These are phyloP conservation scores for Tylopilus vinaceipallidus DNA, from an alignment of 768 basidiomycete genomes.

Conservation along the genomic window DNA sequence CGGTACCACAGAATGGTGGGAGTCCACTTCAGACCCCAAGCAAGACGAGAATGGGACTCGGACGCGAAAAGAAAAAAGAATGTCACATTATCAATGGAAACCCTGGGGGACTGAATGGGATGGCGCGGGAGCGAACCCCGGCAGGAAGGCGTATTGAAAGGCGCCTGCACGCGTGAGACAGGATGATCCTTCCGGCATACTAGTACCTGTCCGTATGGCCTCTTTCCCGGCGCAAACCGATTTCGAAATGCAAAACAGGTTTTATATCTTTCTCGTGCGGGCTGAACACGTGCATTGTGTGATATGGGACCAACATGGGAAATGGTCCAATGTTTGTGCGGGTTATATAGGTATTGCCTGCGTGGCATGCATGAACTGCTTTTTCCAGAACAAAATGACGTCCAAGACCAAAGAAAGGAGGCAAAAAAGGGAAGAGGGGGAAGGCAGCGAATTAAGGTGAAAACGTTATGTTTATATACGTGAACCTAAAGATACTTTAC, in stretches of 20 bases:
- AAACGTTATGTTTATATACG: slow-evolving; percentile 13
- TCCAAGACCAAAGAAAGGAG: background rate
- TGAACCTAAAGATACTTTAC: slow-evolving; percentile 10
- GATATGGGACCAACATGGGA: no score
- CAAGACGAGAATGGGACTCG: no score
- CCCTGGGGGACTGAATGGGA: background rate
- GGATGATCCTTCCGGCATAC: slow-evolving; percentile 22
- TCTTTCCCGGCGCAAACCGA: slow-evolving; percentile 12
- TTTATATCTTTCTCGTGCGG: background rate
- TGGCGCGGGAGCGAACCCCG: no score
- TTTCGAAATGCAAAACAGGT: slow-evolving; percentile 2
- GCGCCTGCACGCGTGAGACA: background rate
- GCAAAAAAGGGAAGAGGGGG: background rate
- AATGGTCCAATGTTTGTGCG: background rate
- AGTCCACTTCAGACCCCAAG: no score
- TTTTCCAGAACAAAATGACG: background rate
- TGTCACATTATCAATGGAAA: no score
- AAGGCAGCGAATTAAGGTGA: slow-evolving; percentile 1
- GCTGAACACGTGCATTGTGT: slow-evolving; percentile 12
- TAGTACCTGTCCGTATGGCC: slow-evolving; percentile 3
- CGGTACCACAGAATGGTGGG: no score
- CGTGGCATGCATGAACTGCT: background rate
- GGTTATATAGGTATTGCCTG: background rate
- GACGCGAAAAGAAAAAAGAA: no score
- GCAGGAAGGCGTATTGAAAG: no score